Base-by-base conservation (phyloP, 2,329 filamentous ascomycete genomes). In the Sporothrix schenckii region DNA sequence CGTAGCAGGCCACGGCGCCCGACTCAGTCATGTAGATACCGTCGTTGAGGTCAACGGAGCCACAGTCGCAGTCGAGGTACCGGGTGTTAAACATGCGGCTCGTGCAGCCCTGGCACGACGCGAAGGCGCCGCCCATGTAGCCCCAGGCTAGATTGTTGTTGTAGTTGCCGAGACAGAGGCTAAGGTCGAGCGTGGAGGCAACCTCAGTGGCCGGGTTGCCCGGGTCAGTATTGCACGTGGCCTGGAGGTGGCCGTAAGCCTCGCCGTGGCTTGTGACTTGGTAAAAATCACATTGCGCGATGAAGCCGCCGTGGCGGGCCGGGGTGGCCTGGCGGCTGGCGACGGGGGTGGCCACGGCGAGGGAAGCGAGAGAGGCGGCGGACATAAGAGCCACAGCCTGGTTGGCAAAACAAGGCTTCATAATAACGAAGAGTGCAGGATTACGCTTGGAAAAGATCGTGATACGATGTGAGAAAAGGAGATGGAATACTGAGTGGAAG, bases 101-200 rank as follows among this genome's bases (percentile, higher is more conserved):
- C 9, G 3, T 50, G 34, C 72, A 74, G 44, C 60, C 60, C 2
- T 10, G 53, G 53, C 72, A 74, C 6, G 72, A 72, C 0, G 65
- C 66, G 65, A 72, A 72, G 4, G 71, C 70, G 19, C 68, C 68
- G 34, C 72, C 72, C 13, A 53, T 27, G 53, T 60, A 58, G 63
- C 68, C 71, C 72, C 72, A 73, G 16, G 13, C 65, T 0, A 73
- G 56, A 2, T 72, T 50, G 68, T 71, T 69, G 50, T 71, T 39
- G 60, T 67, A 73, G 68, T 73, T 73, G 58, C 68, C 72, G 2
- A 73, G 52, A 21, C 72, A 73, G 14, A 68, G 68, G 30, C 24
- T 70, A 5, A 73, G 69, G 47, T 73, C 63, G 10, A 73, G 68
- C 7, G 34, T 39, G 21, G 65, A 58, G 16, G 47, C 16, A 3